Conservation (phyloP, 805 yeast species). For the Ogataea methylovora region DNA sequence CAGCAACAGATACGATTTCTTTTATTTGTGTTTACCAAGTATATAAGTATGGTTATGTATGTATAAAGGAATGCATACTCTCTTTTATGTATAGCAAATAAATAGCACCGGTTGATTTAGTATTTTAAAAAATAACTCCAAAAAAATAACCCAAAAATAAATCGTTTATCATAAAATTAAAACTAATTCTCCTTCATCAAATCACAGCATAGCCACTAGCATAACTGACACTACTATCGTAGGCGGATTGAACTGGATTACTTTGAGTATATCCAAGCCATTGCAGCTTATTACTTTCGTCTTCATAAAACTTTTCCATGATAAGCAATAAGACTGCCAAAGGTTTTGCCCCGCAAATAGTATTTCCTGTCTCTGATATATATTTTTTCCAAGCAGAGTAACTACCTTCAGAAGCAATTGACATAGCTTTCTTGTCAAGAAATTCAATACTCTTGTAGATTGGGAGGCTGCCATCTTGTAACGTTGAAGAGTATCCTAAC, state of each 20-base stretch:
- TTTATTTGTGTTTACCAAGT: too few species aligned
- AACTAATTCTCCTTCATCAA: too few species aligned
- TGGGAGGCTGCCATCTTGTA: constrained; percentile 25
- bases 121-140: too few species aligned
- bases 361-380: constrained; percentile 66
- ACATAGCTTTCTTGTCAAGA: constrained; percentile 69
- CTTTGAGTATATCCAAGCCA: constrained; percentile 86
- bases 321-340: constrained; percentile 54
- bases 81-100: too few species aligned
- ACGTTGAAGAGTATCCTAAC: constrained; percentile 4
- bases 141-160: too few species aligned
- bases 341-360: constrained; percentile 91
- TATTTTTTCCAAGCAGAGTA: constrained; percentile 59
- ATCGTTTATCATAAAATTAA: too few species aligned
- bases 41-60: too few species aligned
- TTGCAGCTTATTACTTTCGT: constrained; percentile 30
- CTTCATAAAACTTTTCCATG: constrained; percentile 30
- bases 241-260: constrained; percentile 33
- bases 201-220: constrained; percentile 72
- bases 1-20: too few species aligned
- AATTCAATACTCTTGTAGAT: constrained; percentile 68
- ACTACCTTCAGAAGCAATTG: constrained; percentile 46
- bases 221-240: constrained; percentile 85
- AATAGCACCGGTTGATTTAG: too few species aligned
- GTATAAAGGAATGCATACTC: too few species aligned